Evolutionary conservation across 106 monocot species (phyloP), one percentile per base, ranked within the genome.

Genomic region (Apostasia shenzhenica): DNA sequence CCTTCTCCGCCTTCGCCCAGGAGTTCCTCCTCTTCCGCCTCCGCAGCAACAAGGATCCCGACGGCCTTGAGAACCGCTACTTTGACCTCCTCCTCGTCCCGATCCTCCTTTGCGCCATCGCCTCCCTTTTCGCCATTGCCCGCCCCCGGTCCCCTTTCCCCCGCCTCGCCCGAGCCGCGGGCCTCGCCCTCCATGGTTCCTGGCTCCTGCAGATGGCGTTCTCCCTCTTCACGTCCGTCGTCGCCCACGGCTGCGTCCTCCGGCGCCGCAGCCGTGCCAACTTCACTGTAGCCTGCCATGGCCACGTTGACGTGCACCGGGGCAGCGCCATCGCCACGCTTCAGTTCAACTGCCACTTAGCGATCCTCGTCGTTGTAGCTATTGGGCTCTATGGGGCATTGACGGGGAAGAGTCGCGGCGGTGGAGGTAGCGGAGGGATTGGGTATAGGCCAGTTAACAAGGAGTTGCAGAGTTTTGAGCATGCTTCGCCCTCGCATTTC

Each of bases 191-290:
- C 51, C 92, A 97, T 4, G 97, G 97, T 9, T 85, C 97, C 45
- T 97, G 97, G 97, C 67, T 97, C 9, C 9, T 97, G 37, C 97
- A 97, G 81, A 97, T 87, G 81, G 92, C 72, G 0, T 92, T 97
- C 79, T 97, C 92, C 45, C 83, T 97, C 81, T 97, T 97, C 73
- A 79, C 97, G 59, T 79, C 54, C 48, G 82, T 75, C n/a, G 59
- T 97, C 39, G 75, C 92, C 9, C 77, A 90, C 57, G 97, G 92
- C 1, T 97, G 97, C 67, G 14, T 44, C 26, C 69, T 92, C 48
- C 84, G 79, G 41, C 45, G 43, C 11, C 47, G 72, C 50, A 76
- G 81, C 72, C 58, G 81, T 41, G 65, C 72, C 1, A 70, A 86
- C 54, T 97, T 75, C 73, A 87, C 87, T 0, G 76, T 97, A 37